Percentiles rank a stretch among this genome's conserved stretches.
Conservation (phyloP, 148 eudicot species). For the Polygonum maritimum region DNA sequence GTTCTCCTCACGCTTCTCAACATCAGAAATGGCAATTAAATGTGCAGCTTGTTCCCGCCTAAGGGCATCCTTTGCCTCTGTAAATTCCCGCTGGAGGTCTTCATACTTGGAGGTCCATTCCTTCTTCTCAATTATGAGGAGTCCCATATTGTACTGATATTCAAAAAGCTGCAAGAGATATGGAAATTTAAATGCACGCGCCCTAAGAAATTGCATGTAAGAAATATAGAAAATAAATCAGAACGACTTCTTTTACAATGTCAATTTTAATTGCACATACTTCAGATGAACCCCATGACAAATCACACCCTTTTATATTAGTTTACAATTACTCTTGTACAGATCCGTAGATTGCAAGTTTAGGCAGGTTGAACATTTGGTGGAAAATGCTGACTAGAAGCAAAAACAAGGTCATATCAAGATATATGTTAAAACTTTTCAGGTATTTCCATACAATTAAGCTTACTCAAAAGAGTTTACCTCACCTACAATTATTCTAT, state of each 20-base stretch:
- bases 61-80: slow-evolving; percentile 47
- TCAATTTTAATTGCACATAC: not conserved
- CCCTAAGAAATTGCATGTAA: slow-evolving; percentile 2
- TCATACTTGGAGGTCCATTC: slow-evolving; percentile 80
- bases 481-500: not conserved
- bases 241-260: not conserved
- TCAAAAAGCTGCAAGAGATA: slow-evolving; percentile 59
- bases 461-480: not conserved
- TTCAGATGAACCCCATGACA: not conserved
- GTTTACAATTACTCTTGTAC: not conserved
- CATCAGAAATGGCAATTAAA: slow-evolving; percentile 58
- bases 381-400: not conserved
- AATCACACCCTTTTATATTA: not conserved
- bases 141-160: slow-evolving; percentile 97
- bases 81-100: slow-evolving; percentile 46
- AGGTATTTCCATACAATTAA: not conserved
- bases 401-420: not conserved
- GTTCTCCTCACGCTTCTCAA: slow-evolving; percentile 86
- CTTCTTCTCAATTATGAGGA: slow-evolving; percentile 89
- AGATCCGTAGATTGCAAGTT: not conserved
- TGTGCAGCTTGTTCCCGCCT: slow-evolving; percentile 83
- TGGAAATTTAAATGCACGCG: not conserved
- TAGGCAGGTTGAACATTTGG: slow-evolving; percentile 7
- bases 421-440: not conserved
- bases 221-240: not conserved